These are phyloP conservation scores for Endocalyx cinctus DNA, from an alignment of 2,329 filamentous ascomycete genomes.

Conservation along the genomic window DNA sequence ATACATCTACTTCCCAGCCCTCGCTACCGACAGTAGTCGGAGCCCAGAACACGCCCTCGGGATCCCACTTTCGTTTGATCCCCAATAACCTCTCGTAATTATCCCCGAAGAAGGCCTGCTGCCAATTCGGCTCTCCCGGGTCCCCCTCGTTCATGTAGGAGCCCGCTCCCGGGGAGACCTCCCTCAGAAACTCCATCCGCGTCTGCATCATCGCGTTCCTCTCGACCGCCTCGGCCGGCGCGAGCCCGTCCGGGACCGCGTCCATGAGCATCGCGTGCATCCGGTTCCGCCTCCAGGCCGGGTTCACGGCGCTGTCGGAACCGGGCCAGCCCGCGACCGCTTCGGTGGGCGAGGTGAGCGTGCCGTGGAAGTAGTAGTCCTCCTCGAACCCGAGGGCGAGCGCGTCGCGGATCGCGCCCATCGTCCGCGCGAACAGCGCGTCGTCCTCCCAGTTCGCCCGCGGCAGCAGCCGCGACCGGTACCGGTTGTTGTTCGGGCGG, in stretches of 20 bases:
- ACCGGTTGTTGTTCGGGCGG: constrained; percentile 25
- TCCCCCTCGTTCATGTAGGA: constrained; percentile 52
- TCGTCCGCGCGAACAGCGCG: constrained; percentile 19
- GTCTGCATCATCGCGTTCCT: constrained; percentile 20
- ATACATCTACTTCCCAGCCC: constrained; percentile 34
- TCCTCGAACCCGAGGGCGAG: constrained; percentile 28
- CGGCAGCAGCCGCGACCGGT: constrained; percentile 30
- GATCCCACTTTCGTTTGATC: constrained; percentile 48
- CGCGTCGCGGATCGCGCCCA: constrained; percentile 26
- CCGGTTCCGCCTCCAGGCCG: constrained; percentile 36
- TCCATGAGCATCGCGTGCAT: constrained; percentile 32
- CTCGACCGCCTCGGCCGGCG: constrained; percentile 15
- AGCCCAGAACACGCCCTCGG: constrained; percentile 42
- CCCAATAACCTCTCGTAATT: constrained; percentile 37
- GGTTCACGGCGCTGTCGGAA: constrained; percentile 31
- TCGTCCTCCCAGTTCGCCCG: constrained; percentile 24
- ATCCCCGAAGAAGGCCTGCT: constrained; percentile 42
- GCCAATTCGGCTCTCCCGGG: constrained; percentile 41
- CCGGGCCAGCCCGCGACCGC: constrained; percentile 27
- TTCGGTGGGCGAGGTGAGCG: constrained; percentile 25
- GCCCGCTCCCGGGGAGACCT: constrained; percentile 35
- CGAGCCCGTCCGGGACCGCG: constrained; percentile 13
- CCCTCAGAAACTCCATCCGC: constrained; percentile 24
- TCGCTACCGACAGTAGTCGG: constrained; percentile 47
- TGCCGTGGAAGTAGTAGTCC: constrained; percentile 30